These are phyloP conservation scores for Cyberlindnera americana DNA, from an alignment of 805 yeast species.

Conservation along the genomic window DNA sequence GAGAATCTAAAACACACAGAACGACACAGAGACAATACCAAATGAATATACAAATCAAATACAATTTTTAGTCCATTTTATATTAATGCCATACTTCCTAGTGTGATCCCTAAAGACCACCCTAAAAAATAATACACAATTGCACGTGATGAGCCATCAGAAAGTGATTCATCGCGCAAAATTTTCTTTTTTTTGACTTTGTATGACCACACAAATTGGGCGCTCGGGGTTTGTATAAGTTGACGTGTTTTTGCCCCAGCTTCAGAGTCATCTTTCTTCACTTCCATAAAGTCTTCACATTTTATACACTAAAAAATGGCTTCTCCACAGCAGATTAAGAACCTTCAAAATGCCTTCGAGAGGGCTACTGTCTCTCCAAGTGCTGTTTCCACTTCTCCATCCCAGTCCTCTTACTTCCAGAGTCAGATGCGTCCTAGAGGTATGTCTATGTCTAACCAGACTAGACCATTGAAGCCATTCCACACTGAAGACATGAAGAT, in stretches of 20 bases:
- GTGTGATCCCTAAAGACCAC: too few relatives aligned
- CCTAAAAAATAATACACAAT: too few relatives aligned
- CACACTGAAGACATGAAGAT: conserved; percentile 94
- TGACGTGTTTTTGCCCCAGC: background rate
- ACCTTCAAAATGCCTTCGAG: conserved; percentile 52
- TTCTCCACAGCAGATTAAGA: conserved; percentile 61
- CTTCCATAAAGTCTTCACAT: background rate
- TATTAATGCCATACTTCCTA: too few relatives aligned
- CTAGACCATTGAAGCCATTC: conserved; percentile 86
- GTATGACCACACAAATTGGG: conserved; percentile 8
- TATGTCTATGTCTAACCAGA: conserved; percentile 41
- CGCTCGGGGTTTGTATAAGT: conserved; percentile 1
- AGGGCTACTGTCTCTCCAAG: conserved; percentile 57
- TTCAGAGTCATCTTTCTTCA: too few relatives aligned
- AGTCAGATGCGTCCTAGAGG: conserved; percentile 44
- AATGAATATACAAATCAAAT: too few relatives aligned
- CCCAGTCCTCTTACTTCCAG: conserved; percentile 55
- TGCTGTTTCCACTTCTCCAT: conserved; percentile 81
- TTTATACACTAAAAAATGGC: conserved; percentile 58
- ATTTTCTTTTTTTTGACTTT: conserved; percentile 7
- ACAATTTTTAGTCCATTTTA: too few relatives aligned
- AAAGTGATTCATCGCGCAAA: conserved; percentile 15
- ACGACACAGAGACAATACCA: too few relatives aligned
- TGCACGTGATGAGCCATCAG: conserved; percentile 13
- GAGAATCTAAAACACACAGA: too few relatives aligned